Conservation (phyloP, 106 monocot genomes). For the Dactylorhiza incarnata region DNA sequence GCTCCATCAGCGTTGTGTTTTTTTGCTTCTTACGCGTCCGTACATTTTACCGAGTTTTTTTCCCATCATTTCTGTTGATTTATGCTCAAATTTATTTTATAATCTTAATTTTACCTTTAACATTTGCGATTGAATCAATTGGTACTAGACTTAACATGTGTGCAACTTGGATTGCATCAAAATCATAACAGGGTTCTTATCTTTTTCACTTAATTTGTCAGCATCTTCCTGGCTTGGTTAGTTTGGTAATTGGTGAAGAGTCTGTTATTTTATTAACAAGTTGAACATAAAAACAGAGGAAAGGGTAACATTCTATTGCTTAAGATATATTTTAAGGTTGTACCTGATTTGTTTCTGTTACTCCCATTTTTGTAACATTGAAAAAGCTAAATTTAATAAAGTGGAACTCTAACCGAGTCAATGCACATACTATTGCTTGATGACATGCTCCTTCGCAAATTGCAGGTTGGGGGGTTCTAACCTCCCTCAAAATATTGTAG, state of each 20-base stretch:
- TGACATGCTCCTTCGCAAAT: background rate
- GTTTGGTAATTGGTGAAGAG: background rate
- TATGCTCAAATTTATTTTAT: too few species aligned
- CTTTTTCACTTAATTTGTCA: background rate
- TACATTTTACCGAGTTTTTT: too few species aligned
- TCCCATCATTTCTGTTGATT: too few species aligned
- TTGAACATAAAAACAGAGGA: background rate
- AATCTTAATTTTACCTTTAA: too few species aligned
- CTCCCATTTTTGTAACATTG: background rate
- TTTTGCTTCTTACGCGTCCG: too few species aligned
- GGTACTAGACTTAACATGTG: too few species aligned
- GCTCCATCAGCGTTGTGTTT: too few species aligned
- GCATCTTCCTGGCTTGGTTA: background rate
- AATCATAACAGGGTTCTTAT: background rate
- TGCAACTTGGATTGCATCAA: too few species aligned
- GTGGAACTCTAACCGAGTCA: background rate
- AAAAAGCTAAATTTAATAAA: background rate
- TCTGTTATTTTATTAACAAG: background rate
- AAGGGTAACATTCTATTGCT: background rate
- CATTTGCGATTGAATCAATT: too few species aligned
- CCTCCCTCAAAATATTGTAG: background rate
- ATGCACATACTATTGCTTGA: background rate
- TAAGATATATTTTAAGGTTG: background rate
- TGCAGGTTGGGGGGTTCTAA: background rate
- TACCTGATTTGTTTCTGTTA: background rate